Conservation (phyloP, 2,329 filamentous ascomycete genomes). For the Stylonectria norvegica region DNA sequence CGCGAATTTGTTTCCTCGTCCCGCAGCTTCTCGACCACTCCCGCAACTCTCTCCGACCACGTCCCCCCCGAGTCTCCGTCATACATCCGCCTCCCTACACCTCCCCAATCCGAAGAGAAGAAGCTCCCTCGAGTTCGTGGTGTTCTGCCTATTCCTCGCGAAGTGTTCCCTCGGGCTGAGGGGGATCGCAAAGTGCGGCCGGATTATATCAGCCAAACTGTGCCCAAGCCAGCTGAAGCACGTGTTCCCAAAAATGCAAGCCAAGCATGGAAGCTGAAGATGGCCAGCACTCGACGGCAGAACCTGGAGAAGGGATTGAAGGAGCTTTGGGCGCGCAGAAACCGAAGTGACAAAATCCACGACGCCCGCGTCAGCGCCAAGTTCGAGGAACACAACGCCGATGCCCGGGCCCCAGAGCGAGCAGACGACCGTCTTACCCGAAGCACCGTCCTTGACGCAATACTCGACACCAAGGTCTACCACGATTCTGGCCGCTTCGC, state of each 20-base stretch:
- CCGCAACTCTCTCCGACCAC: conserved; percentile 42
- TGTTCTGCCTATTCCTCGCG: conserved; percentile 75
- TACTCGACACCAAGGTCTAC: conserved; percentile 47
- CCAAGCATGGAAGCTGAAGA: conserved; percentile 64
- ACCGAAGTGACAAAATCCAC: conserved; percentile 36
- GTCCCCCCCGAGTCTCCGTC: conserved; percentile 84
- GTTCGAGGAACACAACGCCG: conserved; percentile 44
- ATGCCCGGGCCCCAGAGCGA: conserved; percentile 62
- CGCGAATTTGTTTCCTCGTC: conserved; percentile 24
- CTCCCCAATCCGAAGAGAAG: conserved; percentile 64
- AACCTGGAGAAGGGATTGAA: conserved; percentile 70
- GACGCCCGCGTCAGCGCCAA: conserved; percentile 42
- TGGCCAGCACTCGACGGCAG: conserved; percentile 68
- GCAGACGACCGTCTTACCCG: conserved; percentile 76
- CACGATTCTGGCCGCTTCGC: conserved; percentile 62
- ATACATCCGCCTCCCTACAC: conserved; percentile 77
- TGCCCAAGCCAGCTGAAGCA: conserved; percentile 49
- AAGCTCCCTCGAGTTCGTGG: conserved; percentile 60
- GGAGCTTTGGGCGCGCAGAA: conserved; percentile 66
- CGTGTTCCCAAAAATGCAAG: conserved; percentile 35
- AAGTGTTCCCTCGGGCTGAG: conserved; percentile 64
- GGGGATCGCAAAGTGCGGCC: conserved; percentile 58
- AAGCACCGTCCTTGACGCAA: conserved; percentile 56
- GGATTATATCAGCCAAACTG: conserved; percentile 59
- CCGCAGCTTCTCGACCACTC: conserved; percentile 34